phyloP scores from a whole-genome alignment of 768 basidiomycete genomes.

The Rhizopogon salebrosus region DNA sequence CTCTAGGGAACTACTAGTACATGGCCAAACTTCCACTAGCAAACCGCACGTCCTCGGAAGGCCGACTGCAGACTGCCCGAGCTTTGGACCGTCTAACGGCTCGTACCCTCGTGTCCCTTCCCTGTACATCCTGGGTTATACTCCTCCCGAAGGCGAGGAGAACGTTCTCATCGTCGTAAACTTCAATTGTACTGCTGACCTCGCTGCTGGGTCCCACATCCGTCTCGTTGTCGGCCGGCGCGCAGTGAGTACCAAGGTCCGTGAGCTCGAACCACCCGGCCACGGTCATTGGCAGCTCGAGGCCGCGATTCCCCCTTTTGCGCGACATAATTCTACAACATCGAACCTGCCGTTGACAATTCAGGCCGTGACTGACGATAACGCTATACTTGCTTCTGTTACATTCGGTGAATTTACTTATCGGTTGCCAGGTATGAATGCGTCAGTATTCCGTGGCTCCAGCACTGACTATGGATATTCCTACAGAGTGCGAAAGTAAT shows the following conservation, averaged over 20 bases:
- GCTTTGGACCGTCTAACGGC: constrained; percentile 4
- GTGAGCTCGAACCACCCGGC: constrained; percentile 39
- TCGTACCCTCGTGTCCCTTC: constrained; percentile 29
- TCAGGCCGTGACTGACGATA: constrained; percentile 53
- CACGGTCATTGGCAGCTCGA: constrained; percentile 62
- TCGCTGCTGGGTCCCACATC: constrained; percentile 41
- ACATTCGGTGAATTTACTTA: constrained; percentile 73
- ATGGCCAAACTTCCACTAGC: background rate
- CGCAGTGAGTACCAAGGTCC: constrained; percentile 64
- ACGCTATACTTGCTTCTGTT: constrained; percentile 53
- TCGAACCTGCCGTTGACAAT: constrained; percentile 52
- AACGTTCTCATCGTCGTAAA: constrained; percentile 61
- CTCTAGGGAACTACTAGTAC: background rate
- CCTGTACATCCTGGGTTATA: constrained; percentile 62
- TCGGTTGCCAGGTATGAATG: constrained; percentile 38
- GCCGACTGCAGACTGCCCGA: constrained; percentile 10
- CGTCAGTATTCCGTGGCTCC: background rate
- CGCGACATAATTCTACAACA: constrained; percentile 31
- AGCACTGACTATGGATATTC: background rate
- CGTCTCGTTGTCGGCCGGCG: constrained; percentile 71
- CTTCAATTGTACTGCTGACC: constrained; percentile 31
- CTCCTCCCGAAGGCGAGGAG: constrained; percentile 57
- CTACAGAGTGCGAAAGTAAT: constrained; percentile 7
- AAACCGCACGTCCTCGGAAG: background rate
- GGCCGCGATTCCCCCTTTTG: constrained; percentile 53